Conservation (phyloP, 2,329 filamentous ascomycete genomes). For the Fusarium hostae region DNA sequence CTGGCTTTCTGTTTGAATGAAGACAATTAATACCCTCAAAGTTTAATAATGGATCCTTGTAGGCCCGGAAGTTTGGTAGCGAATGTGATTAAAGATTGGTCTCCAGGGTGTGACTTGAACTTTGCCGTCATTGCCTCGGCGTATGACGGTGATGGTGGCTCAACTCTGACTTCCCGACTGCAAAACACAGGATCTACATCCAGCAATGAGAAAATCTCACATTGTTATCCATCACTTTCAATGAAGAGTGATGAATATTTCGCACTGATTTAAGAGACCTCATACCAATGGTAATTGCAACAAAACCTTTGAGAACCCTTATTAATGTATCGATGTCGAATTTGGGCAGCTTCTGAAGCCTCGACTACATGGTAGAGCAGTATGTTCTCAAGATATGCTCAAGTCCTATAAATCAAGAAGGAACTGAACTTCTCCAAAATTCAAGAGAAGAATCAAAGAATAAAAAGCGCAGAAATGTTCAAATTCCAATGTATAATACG, state of each 20-base stretch:
- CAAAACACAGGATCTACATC: background rate
- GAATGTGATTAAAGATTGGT: background rate
- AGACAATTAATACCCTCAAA: background rate
- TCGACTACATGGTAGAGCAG: rapidly evolving
- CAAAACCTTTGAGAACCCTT: too few relatives aligned
- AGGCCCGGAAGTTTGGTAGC: background rate
- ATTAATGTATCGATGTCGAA: background rate
- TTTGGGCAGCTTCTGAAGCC: too few relatives aligned
- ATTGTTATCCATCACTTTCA: rapidly evolving
- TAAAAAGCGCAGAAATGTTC: rapidly evolving
- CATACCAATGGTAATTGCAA: rapidly evolving
- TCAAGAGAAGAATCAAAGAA: background rate
- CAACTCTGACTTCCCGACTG: background rate
- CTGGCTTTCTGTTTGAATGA: background rate
- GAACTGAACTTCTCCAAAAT: too few relatives aligned
- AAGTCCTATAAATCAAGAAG: too few relatives aligned
- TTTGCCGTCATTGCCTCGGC: background rate
- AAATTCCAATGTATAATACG: background rate
- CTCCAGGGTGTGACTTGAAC: background rate
- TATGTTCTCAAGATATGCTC: background rate
- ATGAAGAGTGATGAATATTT: background rate
- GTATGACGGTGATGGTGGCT: too few relatives aligned
- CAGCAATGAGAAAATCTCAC: rapidly evolving
- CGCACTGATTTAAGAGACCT: rapidly evolving
- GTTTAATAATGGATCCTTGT: background rate